Conservation (phyloP, 2,329 filamentous ascomycete species). For the Periglandula ipomoeae region DNA sequence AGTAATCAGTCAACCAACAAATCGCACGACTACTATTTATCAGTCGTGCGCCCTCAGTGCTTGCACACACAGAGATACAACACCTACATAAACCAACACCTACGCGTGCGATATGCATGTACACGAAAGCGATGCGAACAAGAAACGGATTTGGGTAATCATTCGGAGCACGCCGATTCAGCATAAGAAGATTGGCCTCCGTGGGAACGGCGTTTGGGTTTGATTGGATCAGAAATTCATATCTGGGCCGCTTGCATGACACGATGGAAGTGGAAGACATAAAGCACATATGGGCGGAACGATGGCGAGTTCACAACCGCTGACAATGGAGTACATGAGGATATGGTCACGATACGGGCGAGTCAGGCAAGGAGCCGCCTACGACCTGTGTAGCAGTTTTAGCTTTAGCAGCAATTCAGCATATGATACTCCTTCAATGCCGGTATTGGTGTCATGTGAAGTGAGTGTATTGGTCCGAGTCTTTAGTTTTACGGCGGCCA, state of each 20-base stretch:
- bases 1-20: too few relatives aligned
- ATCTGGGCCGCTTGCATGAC: background rate
- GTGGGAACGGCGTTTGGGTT: constrained; percentile 4
- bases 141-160: background rate
- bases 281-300: background rate
- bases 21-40: background rate
- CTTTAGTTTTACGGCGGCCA: too few relatives aligned
- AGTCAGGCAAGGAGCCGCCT: background rate
- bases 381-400: background rate
- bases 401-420: background rate
- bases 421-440: background rate
- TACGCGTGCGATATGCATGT: background rate
- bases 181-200: background rate
- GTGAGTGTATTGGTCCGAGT: too few relatives aligned
- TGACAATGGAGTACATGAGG: background rate
- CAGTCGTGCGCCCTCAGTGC: too few relatives aligned
- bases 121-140: background rate
- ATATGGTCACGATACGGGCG: background rate
- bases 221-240: background rate
- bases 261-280: background rate
- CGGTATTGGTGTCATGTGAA: too few relatives aligned
- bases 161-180: background rate
- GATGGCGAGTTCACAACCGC: background rate
- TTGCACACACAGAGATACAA: too few relatives aligned
- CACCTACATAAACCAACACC: background rate